Base-by-base conservation (phyloP, 176 grass and related monocot genomes). In the Cymbopogon citratus region DNA sequence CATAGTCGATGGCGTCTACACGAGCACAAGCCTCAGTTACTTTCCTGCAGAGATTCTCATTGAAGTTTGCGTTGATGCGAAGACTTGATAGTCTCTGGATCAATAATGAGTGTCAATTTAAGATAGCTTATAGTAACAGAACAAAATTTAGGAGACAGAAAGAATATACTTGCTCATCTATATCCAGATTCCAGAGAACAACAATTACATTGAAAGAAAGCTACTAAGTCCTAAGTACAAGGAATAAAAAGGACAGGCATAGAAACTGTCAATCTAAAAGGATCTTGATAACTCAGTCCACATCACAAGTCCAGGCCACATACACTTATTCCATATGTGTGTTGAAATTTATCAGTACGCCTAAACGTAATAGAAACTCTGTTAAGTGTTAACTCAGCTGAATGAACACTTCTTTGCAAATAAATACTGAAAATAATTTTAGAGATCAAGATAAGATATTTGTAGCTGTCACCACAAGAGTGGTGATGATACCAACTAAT, bases 41-140 rank as follows among this genome's bases (percentile, higher is more conserved):
- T 84, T 85, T 94, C 91, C 93, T 90, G 67, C 92, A 99, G 75
- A 99, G 89, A 93, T 99, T 91, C 77, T 90, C 90, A 49, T 99
- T 99, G 89, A 99, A 99, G 79, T 99, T 95, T 88, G 91, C 85
- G 66, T 88, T 88, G 77, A 99, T 99, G 31, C 87, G 88, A 85
- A 99, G 92, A 83, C 95, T 93, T 71, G 91, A 90, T 83, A 99
- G 59, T 84, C 92, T 93, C 96, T 99, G 76, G 24, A 88, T 73
- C 27, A 71, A 93, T 14, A 73, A 73, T 44, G 62, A 61, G 74
- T 38, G 4, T 62, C 12, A 25, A 12, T 70, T 72, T 66, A 69
- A 49, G 27, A 64, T 80, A 45, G 60, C n/a, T 45, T 79, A 69
- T 76, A 61, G 45, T 75, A 7, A 66, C 18, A 71, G 44, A 60